Percentiles rank a stretch among this genome's conserved stretches.
These are phyloP conservation scores for Rhodotorula sp. DNA, from an alignment of 1,284 basidiomycete genomes.

Conservation along the genomic window DNA sequence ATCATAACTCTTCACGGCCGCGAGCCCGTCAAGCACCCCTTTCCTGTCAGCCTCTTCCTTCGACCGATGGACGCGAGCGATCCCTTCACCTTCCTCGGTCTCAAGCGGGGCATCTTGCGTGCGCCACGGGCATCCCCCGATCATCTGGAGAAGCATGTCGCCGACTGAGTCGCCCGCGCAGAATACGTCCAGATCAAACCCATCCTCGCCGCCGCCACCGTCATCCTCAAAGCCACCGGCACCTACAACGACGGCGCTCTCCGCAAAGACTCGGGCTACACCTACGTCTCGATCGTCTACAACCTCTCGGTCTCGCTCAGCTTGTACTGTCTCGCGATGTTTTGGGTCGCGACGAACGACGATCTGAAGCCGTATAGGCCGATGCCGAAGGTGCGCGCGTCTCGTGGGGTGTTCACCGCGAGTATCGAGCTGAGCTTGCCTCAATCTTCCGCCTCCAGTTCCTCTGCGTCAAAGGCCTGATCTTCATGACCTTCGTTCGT, in stretches of 20 bases:
- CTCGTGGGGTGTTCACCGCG: too few relatives aligned
- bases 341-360: conserved; percentile 84
- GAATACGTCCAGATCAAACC: conserved; percentile 99
- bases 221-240: conserved; percentile 79
- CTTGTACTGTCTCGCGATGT: conserved; percentile 85
- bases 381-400: conserved; percentile 47
- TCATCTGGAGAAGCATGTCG: not conserved
- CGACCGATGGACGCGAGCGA: conserved; percentile 80
- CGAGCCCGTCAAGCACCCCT: conserved; percentile 78
- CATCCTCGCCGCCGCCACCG: conserved; percentile 74
- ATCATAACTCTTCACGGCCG: conserved; percentile 88
- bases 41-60: conserved; percentile 72
- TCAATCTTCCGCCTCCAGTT: conserved; percentile 62
- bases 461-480: conserved; percentile 92
- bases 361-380: conserved; percentile 84
- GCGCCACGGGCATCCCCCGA: conserved; percentile 46
- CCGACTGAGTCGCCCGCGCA: conserved; percentile 46
- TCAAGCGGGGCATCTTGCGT: conserved; percentile 95
- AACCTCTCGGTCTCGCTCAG: conserved; percentile 64
- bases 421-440: not conserved
- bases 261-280: conserved; percentile 78
- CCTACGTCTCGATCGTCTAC: conserved; percentile 81
- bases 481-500: conserved; percentile 79
- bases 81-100: conserved; percentile 86
- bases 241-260: conserved; percentile 90